A percentile compares a stretch with the other conserved stretches of the same genome.
Conservation (phyloP, 1,284 basidiomycete genomes). For the Leccinum subrobustum region DNA sequence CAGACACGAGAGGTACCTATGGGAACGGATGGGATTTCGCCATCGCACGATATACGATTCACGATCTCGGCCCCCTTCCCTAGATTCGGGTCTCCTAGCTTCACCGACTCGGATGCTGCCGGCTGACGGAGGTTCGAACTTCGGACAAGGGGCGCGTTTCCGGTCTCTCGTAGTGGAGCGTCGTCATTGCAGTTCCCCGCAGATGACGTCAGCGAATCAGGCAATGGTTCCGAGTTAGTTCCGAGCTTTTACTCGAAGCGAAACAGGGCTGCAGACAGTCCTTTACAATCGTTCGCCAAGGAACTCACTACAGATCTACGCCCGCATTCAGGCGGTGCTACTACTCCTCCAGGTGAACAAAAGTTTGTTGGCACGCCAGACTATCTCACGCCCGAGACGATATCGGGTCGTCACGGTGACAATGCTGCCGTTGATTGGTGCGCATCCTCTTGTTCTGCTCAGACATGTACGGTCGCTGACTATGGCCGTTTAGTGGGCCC, state of each 20-base stretch:
- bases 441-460: conserved; percentile 28
- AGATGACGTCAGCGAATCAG: conserved; percentile 81
- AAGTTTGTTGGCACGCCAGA: conserved; percentile 97
- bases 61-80: conserved; percentile 74
- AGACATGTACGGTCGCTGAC: conserved; percentile 13
- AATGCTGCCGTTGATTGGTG: conserved; percentile 97
- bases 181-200: conserved; percentile 64
- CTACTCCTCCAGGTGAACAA: conserved; percentile 81
- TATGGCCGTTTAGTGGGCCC: conserved; percentile 72
- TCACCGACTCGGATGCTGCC: conserved; percentile 57
- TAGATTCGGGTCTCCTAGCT: conserved; percentile 78
- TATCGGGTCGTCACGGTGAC: conserved; percentile 93
- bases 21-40: conserved; percentile 44
- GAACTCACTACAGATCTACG: conserved; percentile 82
- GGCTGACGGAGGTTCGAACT: conserved; percentile 78
- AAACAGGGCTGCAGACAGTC: conserved; percentile 63
- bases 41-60: conserved; percentile 62
- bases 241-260: conserved; percentile 58
- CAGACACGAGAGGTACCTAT: conserved; percentile 83
- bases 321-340: conserved; percentile 56
- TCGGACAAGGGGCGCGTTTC: conserved; percentile 59
- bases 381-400: conserved; percentile 95
- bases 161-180: conserved; percentile 55
- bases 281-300: conserved; percentile 77
- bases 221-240: conserved; percentile 78